Conservation (phyloP, 2,329 filamentous ascomycete genomes). For the Alternaria triticina region DNA sequence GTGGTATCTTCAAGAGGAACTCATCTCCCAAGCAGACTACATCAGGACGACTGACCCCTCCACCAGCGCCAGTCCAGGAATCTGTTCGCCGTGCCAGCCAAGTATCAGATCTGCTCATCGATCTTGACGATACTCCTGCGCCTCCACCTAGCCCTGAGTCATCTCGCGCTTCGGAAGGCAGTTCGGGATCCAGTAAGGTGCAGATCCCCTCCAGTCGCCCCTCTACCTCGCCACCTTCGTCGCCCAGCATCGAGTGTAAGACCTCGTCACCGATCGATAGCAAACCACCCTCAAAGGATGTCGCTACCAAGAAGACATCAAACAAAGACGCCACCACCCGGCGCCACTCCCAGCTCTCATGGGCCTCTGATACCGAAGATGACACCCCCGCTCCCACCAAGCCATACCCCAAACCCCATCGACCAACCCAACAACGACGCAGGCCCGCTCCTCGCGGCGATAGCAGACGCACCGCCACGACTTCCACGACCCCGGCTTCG, state of each 20-base stretch:
- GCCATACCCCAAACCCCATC: not conserved
- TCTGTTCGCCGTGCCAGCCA: not conserved
- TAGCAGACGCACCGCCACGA: not conserved
- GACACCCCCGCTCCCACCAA: not conserved
- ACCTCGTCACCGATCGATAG: not conserved
- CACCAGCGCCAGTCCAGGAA: not conserved
- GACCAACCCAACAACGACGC: not conserved
- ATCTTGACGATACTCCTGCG: conserved; percentile 9
- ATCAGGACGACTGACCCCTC: not conserved
- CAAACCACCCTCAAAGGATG: not conserved
- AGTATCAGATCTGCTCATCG: conserved; percentile 12
- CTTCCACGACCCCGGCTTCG: too few species aligned
- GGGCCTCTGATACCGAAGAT: conserved; percentile 8
- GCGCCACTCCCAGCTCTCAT: conserved; percentile 16
- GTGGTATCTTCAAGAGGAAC: not conserved
- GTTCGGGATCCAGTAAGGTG: not conserved
- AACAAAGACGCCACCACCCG: not conserved
- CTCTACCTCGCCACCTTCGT: not conserved
- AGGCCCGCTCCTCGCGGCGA: not conserved
- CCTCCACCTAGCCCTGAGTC: conserved; percentile 4
- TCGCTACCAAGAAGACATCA: not conserved
- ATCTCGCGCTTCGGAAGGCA: not conserved
- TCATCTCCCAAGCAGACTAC: not conserved
- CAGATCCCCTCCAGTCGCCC: not conserved
- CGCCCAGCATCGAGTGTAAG: not conserved